Conservation (phyloP, 2,329 filamentous ascomycete species). For the Thermochaetoides dissita region DNA sequence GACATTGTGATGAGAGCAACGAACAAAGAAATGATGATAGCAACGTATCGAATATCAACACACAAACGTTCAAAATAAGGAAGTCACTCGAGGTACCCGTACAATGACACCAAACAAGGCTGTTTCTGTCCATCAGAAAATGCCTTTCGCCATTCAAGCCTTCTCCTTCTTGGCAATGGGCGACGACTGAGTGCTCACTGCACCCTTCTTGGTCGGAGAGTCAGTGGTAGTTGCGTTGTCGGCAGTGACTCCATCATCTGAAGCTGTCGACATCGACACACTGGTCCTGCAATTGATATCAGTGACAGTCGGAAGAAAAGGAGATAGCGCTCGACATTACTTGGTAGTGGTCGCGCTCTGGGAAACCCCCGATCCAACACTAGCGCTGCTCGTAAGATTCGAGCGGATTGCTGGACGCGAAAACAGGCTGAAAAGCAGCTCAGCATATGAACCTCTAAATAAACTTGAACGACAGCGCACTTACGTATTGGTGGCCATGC, state of each 20-base stretch:
- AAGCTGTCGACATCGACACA: constrained; percentile 25
- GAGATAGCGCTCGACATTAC: no score
- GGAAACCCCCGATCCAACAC: constrained; percentile 5
- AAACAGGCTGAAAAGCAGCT: constrained; percentile 9
- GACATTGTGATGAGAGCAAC: constrained; percentile 8
- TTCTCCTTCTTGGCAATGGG: constrained; percentile 34
- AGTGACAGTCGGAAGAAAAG: constrained; percentile 4
- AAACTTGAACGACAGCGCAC: not conserved
- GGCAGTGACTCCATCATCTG: constrained; percentile 33
- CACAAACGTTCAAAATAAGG: constrained; percentile 11
- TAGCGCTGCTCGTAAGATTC: constrained; percentile 6
- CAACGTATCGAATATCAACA: constrained; percentile 12
- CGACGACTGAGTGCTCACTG: constrained; percentile 32
- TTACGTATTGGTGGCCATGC: constrained; percentile 15
- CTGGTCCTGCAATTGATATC: constrained; percentile 23
- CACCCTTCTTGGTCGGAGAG: constrained; percentile 28
- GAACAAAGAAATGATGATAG: constrained; percentile 14
- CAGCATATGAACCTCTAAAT: no score
- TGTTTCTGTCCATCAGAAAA: constrained; percentile 5
- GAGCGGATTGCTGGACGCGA: constrained; percentile 5
- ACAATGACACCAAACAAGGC: no score
- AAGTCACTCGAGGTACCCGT: not conserved
- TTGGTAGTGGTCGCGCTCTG: not conserved
- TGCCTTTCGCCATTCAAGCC: constrained; percentile 18
- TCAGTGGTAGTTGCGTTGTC: constrained; percentile 43